phyloP scores from a whole-genome alignment of 176 grass and related monocot genomes.

The Avena atlantica region DNA sequence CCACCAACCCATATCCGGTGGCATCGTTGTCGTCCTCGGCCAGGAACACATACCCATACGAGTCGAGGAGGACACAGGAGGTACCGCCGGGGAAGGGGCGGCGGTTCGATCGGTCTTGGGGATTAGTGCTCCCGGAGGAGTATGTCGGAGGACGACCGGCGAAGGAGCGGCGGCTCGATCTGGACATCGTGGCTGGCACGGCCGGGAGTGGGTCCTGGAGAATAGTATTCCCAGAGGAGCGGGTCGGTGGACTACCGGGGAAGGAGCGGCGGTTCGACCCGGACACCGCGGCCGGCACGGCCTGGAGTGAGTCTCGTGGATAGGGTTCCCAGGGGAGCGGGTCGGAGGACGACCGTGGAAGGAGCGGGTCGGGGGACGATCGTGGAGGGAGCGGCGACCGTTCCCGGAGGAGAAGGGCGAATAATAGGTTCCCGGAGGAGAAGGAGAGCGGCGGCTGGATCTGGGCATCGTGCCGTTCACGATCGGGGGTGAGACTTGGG shows the following conservation, averaged over 20 bases:
- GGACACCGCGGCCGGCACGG: neutral
- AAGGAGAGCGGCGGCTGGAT: neutral
- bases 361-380: too few relatives aligned
- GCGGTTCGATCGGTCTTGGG: neutral
- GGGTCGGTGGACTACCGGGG: too few relatives aligned
- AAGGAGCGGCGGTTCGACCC: too few relatives aligned
- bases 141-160: neutral
- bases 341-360: too few relatives aligned
- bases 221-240: too few relatives aligned
- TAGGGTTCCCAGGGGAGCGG: neutral
- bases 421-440: too few relatives aligned
- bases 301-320: neutral
- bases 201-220: too few relatives aligned
- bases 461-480: neutral
- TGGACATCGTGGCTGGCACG: too few relatives aligned
- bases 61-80: neutral
- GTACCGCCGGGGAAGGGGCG: neutral
- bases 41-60: neutral
- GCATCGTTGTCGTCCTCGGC: neutral
- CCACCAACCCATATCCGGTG: too few relatives aligned
- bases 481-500: neutral
- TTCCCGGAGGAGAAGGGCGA: too few relatives aligned
- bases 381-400: too few relatives aligned
- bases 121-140: neutral
- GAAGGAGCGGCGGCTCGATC: too few relatives aligned